Conservation (phyloP, 768 basidiomycete species). For the Auriscalpium vulgare region DNA sequence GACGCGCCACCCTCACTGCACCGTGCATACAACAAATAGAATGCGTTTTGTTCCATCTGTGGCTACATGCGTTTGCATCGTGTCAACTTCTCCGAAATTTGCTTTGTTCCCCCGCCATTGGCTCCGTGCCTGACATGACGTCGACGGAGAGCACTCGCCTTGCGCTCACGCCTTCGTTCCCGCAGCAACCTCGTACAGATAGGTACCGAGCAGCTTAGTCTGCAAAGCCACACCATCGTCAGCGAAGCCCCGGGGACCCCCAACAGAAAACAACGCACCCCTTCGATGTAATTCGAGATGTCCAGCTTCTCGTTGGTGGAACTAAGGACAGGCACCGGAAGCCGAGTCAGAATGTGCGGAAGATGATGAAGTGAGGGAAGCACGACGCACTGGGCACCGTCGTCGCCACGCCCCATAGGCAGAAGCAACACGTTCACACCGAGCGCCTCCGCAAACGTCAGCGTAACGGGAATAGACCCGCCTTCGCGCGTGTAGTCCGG, state of each 20-base stretch:
- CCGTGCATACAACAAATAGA: no score
- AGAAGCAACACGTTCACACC: slow-evolving; percentile 82
- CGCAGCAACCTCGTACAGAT: slow-evolving; percentile 59
- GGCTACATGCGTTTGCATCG: no score
- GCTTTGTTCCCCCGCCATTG: neutral
- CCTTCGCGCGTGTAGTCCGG: slow-evolving; percentile 87
- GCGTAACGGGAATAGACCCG: slow-evolving; percentile 90
- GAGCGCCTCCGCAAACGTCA: slow-evolving; percentile 87
- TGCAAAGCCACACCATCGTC: slow-evolving; percentile 16
- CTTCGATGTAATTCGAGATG: slow-evolving; percentile 79
- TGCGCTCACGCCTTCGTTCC: neutral
- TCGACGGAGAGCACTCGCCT: neutral
- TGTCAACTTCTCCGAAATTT: neutral
- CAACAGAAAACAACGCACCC: slow-evolving; percentile 37
- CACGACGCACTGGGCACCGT: slow-evolving; percentile 77
- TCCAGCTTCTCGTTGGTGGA: slow-evolving; percentile 96
- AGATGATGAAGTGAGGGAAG: neutral
- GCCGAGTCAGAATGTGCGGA: neutral
- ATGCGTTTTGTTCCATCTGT: no score
- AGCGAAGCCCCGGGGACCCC: neutral
- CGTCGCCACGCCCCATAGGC: slow-evolving; percentile 91
- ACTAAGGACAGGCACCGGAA: slow-evolving; percentile 28
- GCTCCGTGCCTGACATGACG: no score
- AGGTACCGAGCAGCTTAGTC: slow-evolving; percentile 74
- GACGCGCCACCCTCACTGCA: no score